phyloP scores from a whole-genome alignment of 768 basidiomycete species.

The Boletus vermiculosoides region DNA sequence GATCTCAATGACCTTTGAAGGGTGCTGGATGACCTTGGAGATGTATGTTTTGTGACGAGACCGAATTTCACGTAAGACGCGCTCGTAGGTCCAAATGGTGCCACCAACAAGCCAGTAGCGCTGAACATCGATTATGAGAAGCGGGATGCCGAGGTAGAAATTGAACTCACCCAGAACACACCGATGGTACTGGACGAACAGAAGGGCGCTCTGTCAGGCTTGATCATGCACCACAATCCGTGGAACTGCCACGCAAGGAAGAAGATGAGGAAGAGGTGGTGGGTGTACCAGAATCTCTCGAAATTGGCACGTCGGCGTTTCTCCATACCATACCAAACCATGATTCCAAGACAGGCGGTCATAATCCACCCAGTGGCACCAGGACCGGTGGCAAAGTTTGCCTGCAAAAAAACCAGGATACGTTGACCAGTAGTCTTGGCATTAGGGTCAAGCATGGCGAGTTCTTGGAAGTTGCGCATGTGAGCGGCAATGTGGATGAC shows the following conservation, averaged over 20 bases:
- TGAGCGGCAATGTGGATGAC: constrained; percentile 79
- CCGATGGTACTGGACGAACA: constrained; percentile 85
- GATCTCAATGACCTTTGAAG: constrained; percentile 89
- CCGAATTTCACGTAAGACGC: constrained; percentile 88
- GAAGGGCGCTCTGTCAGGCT: constrained; percentile 84
- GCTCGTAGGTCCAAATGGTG: constrained; percentile 81
- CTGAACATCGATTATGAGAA: constrained; percentile 36
- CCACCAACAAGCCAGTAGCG: constrained; percentile 91
- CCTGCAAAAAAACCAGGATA: constrained; percentile 66
- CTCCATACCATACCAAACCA: constrained; percentile 86
- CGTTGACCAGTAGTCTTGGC: constrained; percentile 55
- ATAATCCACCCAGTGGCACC: constrained; percentile 88
- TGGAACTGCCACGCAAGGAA: constrained; percentile 95
- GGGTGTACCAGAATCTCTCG: constrained; percentile 87
- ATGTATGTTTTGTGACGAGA: constrained; percentile 90
- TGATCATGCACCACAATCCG: constrained; percentile 96
- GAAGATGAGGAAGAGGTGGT: constrained; percentile 89
- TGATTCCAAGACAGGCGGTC: constrained; percentile 66
- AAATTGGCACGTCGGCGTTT: constrained; percentile 76
- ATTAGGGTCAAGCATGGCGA: constrained; percentile 54
- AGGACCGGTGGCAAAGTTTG: constrained; percentile 83
- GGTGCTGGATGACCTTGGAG: constrained; percentile 93
- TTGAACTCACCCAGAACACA: constrained; percentile 84
- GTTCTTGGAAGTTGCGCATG: constrained; percentile 78
- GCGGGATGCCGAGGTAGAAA: background rate